These are phyloP conservation scores for Globisporangium lucens DNA, from an alignment of 352 stramenopile genomes.

Conservation along the genomic window DNA sequence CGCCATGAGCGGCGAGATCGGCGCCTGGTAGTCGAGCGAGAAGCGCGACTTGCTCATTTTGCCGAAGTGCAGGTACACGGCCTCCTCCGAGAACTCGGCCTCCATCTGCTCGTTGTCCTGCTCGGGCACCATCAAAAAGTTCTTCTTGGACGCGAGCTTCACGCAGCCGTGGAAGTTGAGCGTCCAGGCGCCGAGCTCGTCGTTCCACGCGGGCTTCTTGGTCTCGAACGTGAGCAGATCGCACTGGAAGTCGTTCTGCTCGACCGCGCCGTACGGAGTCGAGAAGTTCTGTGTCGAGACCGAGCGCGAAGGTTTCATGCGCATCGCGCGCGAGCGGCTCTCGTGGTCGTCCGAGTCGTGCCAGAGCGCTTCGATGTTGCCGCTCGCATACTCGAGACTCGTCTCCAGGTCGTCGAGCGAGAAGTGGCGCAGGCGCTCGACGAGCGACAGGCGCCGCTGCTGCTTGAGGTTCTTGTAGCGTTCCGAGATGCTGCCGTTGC, in stretches of 20 bases:
- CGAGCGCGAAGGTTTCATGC: slow-evolving; percentile 28
- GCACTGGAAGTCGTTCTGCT: slow-evolving; percentile 70
- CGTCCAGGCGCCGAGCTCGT: slow-evolving; percentile 79
- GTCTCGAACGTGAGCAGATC: slow-evolving; percentile 84
- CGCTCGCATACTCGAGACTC: slow-evolving; percentile 34
- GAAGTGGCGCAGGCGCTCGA: slow-evolving; percentile 53
- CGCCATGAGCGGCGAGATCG: slow-evolving; percentile 73
- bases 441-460: slow-evolving; percentile 39
- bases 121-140: slow-evolving; percentile 75
- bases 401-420: slow-evolving; percentile 56
- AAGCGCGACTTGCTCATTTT: slow-evolving; percentile 84
- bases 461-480: slow-evolving; percentile 59
- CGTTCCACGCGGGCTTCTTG: slow-evolving; percentile 83
- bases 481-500: slow-evolving; percentile 53
- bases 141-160: slow-evolving; percentile 91
- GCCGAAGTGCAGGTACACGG: slow-evolving; percentile 65
- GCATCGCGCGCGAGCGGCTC: slow-evolving; percentile 32
- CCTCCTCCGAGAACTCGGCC: slow-evolving; percentile 43
- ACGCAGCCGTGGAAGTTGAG: slow-evolving; percentile 89
- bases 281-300: slow-evolving; percentile 23
- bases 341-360: slow-evolving; percentile 53
- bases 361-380: slow-evolving; percentile 31
- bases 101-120: slow-evolving; percentile 57
- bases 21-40: slow-evolving; percentile 72
- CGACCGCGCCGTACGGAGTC: slow-evolving; percentile 61